Evolutionary conservation across 2,329 filamentous ascomycete species (phyloP).

Genomic region (Fusarium avenaceum): DNA sequence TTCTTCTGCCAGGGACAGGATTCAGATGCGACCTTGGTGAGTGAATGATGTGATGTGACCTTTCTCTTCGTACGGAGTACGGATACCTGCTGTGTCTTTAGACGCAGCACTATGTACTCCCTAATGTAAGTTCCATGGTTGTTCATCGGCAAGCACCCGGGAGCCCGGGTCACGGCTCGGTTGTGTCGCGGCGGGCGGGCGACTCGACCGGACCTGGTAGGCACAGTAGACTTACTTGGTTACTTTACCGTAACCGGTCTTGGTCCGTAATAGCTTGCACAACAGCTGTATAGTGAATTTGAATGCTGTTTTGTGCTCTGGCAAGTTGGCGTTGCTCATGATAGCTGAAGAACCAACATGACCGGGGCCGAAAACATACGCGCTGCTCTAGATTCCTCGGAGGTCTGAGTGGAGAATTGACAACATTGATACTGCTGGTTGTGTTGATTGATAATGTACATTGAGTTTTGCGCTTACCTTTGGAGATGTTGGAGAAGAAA

Average conservation of each 20-base stretch:
- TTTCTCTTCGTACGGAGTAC: background rate
- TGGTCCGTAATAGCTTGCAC: slow-evolving; percentile 22
- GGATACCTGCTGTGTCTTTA: slow-evolving; percentile 9
- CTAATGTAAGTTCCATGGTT: slow-evolving; percentile 3
- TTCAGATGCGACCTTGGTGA: slow-evolving; percentile 12
- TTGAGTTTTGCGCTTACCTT: slow-evolving; percentile 3
- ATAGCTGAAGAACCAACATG: slow-evolving; percentile 16
- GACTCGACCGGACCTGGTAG: slow-evolving; percentile 39
- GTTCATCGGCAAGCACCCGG: slow-evolving; percentile 42
- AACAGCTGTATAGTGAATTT: slow-evolving; percentile 11
- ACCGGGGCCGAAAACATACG: slow-evolving; percentile 15
- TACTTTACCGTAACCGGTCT: slow-evolving; percentile 29
- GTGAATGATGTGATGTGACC: background rate
- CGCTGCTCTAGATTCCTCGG: background rate
- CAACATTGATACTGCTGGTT: background rate
- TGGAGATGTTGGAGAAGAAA: background rate
- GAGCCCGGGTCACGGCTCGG: slow-evolving; percentile 44
- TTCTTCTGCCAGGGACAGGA: slow-evolving; percentile 23
- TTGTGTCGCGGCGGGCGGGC: slow-evolving; percentile 38
- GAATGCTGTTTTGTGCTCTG: slow-evolving; percentile 22
- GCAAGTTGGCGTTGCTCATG: slow-evolving; percentile 8
- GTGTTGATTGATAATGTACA: background rate
- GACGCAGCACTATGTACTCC: background rate
- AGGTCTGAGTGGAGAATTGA: too few relatives aligned
- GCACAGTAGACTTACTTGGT: background rate